These are phyloP conservation scores for Diplosphaera chodatii DNA, from an alignment of 139 green algal genomes.

Conservation along the genomic window DNA sequence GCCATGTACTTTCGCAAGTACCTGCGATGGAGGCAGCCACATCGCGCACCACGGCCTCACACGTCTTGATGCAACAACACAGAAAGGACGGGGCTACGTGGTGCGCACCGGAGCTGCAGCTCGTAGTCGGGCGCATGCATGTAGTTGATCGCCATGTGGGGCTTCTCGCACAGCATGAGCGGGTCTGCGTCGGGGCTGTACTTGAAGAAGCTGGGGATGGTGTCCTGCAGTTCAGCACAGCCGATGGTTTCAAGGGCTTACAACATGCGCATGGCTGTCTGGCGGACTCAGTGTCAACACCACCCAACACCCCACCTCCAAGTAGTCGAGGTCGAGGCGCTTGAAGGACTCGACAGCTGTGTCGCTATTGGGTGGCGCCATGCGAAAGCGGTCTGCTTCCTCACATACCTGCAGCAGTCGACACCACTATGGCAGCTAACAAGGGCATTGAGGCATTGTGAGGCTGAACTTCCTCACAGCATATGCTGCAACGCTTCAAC, in stretches of 20 bases:
- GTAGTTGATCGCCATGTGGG: constrained; percentile 9
- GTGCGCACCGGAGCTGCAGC: neutral
- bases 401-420: constrained; percentile 2
- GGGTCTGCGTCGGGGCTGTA: neutral
- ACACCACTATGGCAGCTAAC: too few relatives aligned
- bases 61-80: too few relatives aligned
- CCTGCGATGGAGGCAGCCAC: too few relatives aligned
- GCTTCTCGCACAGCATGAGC: neutral
- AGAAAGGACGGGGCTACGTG: too few relatives aligned
- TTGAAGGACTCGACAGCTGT: neutral
- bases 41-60: too few relatives aligned
- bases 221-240: neutral
- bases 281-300: too few relatives aligned
- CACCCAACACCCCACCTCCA: too few relatives aligned
- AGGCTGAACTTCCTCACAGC: too few relatives aligned
- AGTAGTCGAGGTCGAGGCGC: neutral
- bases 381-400: constrained; percentile 19
- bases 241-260: too few relatives aligned
- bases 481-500: too few relatives aligned
- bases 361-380: constrained; percentile 3
- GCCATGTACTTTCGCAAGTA: constrained; percentile 17
- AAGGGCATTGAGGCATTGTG: too few relatives aligned
- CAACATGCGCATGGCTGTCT: too few relatives aligned
- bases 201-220: constrained; percentile 17
- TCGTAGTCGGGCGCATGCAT: constrained; percentile 7